A percentile compares a stretch with the other conserved stretches of the same genome.
These are phyloP conservation scores for Vanrija pseudolonga DNA, from an alignment of 1,284 basidiomycete genomes.

Conservation along the genomic window DNA sequence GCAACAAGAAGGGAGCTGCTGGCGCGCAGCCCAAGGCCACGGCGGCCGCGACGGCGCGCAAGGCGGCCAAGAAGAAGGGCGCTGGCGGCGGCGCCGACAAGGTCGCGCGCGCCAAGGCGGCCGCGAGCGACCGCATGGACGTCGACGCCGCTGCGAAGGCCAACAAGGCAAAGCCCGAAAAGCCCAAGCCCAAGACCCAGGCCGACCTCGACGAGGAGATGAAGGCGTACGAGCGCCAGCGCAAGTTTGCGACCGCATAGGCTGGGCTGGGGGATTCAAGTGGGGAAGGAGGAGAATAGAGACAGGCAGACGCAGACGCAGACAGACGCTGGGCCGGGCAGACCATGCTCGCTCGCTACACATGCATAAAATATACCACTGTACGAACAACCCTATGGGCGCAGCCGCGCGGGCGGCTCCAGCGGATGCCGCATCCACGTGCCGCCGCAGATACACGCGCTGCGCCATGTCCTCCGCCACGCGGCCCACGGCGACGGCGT, in stretches of 20 bases:
- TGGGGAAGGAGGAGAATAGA: neutral
- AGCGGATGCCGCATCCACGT: slow-evolving; percentile 26
- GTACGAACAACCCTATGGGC: neutral
- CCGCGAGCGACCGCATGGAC: slow-evolving; percentile 28
- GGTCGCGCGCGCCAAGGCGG: slow-evolving; percentile 32
- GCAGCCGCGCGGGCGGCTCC: slow-evolving; percentile 5
- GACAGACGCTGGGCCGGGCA: too few relatives aligned
- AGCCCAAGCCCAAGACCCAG: slow-evolving; percentile 35
- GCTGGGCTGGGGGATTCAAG: neutral
- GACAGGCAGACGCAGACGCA: too few relatives aligned
- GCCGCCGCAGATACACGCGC: slow-evolving; percentile 35
- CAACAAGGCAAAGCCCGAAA: slow-evolving; percentile 14
- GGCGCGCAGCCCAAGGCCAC: neutral
- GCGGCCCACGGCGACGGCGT: slow-evolving; percentile 8
- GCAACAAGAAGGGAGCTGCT: too few relatives aligned
- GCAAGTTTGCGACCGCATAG: slow-evolving; percentile 29
- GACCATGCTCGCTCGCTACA: too few relatives aligned
- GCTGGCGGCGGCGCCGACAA: slow-evolving; percentile 26
- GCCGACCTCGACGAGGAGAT: slow-evolving; percentile 45
- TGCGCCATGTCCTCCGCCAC: slow-evolving; percentile 19
- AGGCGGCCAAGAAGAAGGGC: slow-evolving; percentile 1
- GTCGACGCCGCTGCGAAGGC: slow-evolving; percentile 22
- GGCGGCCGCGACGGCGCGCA: neutral
- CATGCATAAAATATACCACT: neutral
- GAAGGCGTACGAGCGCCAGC: slow-evolving; percentile 34